These are phyloP conservation scores for Aureobasidium uvarum DNA, from an alignment of 2,329 filamentous ascomycete genomes.

Conservation along the genomic window DNA sequence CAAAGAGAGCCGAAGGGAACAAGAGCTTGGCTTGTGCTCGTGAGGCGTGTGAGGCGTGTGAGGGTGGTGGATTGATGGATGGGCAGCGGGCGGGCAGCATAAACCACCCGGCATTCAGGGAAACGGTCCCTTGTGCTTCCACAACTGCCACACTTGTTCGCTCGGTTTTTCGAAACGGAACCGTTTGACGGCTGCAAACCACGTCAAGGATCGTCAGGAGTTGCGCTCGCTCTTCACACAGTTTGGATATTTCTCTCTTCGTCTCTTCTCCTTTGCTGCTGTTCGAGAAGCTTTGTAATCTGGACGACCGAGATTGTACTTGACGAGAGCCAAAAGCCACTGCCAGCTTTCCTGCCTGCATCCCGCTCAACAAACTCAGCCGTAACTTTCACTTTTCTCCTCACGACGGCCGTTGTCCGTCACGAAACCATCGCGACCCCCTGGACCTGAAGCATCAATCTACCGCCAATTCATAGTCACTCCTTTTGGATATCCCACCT, in stretches of 20 bases:
- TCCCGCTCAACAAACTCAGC: slow-evolving; percentile 14
- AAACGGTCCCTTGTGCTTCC: slow-evolving; percentile 21
- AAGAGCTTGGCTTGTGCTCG: slow-evolving; percentile 4
- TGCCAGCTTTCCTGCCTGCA: slow-evolving; percentile 4
- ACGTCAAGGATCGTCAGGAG: slow-evolving; percentile 18
- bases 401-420: slow-evolving; percentile 22
- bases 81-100: slow-evolving; percentile 4
- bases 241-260: slow-evolving; percentile 3
- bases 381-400: slow-evolving; percentile 14
- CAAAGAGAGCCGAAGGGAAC: neutral
- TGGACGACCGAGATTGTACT: neutral
- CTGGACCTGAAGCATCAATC: slow-evolving; percentile 2
- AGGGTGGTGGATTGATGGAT: neutral
- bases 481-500: slow-evolving; percentile 9
- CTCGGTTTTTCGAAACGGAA: slow-evolving; percentile 14
- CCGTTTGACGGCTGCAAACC: slow-evolving; percentile 20
- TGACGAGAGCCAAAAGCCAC: neutral
- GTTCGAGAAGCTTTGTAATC: neutral
- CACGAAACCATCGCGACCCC: slow-evolving; percentile 7
- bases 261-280: neutral
- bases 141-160: slow-evolving; percentile 8
- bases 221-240: neutral
- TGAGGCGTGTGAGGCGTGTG: neutral
- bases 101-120: slow-evolving; percentile 18
- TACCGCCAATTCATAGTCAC: slow-evolving; percentile 12